Evolutionary conservation across 2,329 filamentous ascomycete genomes (phyloP).

Genomic region (Fusarium metavorans): DNA sequence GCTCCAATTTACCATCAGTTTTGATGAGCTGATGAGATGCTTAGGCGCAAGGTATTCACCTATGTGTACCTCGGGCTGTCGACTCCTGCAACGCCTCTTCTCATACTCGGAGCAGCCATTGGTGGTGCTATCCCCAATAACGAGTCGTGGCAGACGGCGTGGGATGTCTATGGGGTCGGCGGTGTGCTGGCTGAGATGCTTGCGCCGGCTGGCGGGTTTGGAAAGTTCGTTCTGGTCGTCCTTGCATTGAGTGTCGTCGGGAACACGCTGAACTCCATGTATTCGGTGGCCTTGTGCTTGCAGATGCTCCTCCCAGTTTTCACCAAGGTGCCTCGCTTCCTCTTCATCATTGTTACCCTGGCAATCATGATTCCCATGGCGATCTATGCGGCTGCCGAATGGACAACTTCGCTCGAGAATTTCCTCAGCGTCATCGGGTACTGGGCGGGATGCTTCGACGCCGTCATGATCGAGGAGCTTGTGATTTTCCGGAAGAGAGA

Average conservation of each 20-base stretch:
- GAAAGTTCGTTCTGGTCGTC: constrained; percentile 52
- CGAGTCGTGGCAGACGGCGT: constrained; percentile 47
- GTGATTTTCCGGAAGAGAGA: constrained; percentile 57
- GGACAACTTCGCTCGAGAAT: constrained; percentile 57
- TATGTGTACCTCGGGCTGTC: constrained; percentile 64
- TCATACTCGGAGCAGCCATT: constrained; percentile 56
- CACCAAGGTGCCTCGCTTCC: constrained; percentile 55
- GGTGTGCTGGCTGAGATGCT: constrained; percentile 50
- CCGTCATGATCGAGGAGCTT: constrained; percentile 57
- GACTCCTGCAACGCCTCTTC: constrained; percentile 47
- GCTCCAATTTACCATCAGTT: constrained; percentile 41
- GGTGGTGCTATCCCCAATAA: constrained; percentile 48
- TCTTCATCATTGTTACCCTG: constrained; percentile 55
- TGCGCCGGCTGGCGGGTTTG: constrained; percentile 46
- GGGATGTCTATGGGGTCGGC: constrained; percentile 46
- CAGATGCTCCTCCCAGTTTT: constrained; percentile 58
- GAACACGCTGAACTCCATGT: constrained; percentile 54
- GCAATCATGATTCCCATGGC: constrained; percentile 58
- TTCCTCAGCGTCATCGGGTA: constrained; percentile 60
- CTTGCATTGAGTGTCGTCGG: constrained; percentile 52
- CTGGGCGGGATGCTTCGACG: constrained; percentile 60
- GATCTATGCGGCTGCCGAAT: constrained; percentile 56
- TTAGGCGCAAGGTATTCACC: constrained; percentile 38
- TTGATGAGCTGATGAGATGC: constrained; percentile 50
- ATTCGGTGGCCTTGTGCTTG: constrained; percentile 54